Base-by-base conservation (phyloP, 2,329 filamentous ascomycete genomes). In the Fusarium lyarnte region DNA sequence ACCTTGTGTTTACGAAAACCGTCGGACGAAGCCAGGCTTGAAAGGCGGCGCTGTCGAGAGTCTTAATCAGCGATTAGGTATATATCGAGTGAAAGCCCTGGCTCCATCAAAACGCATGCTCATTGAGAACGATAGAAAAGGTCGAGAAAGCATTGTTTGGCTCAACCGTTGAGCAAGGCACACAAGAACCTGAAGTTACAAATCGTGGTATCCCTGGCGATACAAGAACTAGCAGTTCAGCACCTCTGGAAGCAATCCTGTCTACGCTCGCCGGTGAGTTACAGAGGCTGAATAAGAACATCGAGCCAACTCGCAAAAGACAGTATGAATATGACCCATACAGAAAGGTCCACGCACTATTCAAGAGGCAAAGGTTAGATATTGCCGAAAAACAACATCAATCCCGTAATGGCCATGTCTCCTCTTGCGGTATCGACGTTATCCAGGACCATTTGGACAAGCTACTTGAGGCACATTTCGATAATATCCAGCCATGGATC, bases 81-180 rank as follows among this genome's bases (percentile, higher is more conserved):
- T 31, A 1, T 4, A 17, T 6, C 5, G 17, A 31, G 16, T 33
- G 10, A 49, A 13, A 2, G 11, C 6, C 19, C 10, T 11, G 4
- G 6, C 19, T 46, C 10, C 21, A 17, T 8, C 3, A 31, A 8
- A 9, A 23, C 29, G 21, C 10, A 23, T 49, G 12, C 29, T 49
- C 21, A 49, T 12, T 23, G 14, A 33, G 11, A 17, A 33, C 7
- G 16, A n/a, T 10, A 49, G 29, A 33, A 33, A 49, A 49, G 46
- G 29, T 49, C 5, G 29, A 49, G 29, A 33, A 33, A 33, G 46
- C 29, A 33, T 31, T 49, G 21, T 49, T 49, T 21, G 14, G 29
- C 21, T 12, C 14, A 12, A 11, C 11, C 9, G 0, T 14, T 12
- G 29, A 13, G 4, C 0, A 49, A 19, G 14, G 6, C 8, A 33